Evolutionary conservation across 2,329 filamentous ascomycete genomes (phyloP), one percentile per base, ranked within the genome.

Genomic region (Hortaea werneckii): DNA sequence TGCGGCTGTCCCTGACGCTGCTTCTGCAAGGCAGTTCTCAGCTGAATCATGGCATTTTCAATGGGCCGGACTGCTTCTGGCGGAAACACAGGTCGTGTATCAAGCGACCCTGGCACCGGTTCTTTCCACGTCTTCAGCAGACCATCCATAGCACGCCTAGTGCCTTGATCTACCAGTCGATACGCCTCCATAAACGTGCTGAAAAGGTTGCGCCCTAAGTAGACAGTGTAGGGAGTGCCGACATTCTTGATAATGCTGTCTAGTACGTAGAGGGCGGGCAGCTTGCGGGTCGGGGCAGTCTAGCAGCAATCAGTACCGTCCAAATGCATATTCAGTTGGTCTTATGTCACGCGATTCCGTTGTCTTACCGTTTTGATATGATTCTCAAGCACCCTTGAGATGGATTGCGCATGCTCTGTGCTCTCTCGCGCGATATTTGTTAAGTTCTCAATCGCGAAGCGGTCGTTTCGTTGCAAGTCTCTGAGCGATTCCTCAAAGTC

Each of bases 161-260:
- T 88, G 49, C 77, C 76, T 52, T 78, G 77, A 58, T 95, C 88
- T 51, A 96, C 89, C 49, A 94, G 78, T 8, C 37, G 10, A 64
- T 96, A 98, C 34, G 92, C 86, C 59, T 94, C 87, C 88, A 96
- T 95, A 63, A 95, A 98, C 4, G 87, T 96, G 57, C 83, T 79
- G 67, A 90, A 96, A 35, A 98, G 78, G 60, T 90, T 90, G 37
- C 87, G 83, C 43, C 89, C 87, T 54, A 98, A 85, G 65, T 95
- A 96, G 9, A 96, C 76, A 0, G 90, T 96, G 67, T 98, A 98
- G 6, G 92, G 92, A 1, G 90, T 95, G 50, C 92, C 92, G 51
- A 98, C 88, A 72, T 98, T 96, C 69, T 98, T 98, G 63, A 94
- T 89, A 50, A 98, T 90, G 11, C 90, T 96, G 69, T 98, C 92